Evolutionary conservation across 2,329 filamentous ascomycete genomes (phyloP).

Genomic region (Fusarium solani-melongenae): DNA sequence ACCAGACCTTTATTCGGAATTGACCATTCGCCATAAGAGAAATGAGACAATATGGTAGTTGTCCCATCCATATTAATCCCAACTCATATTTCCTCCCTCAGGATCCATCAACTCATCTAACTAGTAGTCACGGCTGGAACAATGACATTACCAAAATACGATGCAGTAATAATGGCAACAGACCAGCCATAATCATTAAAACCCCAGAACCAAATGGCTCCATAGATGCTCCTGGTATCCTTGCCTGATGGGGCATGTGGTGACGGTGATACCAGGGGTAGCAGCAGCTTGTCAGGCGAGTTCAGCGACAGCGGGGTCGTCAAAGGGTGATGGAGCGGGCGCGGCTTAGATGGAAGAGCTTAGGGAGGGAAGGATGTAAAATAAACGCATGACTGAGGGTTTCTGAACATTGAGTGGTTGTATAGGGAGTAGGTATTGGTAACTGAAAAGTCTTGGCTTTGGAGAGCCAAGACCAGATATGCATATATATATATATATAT

Average conservation of each 20-base stretch:
- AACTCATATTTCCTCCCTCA: neutral
- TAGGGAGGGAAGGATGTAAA: neutral
- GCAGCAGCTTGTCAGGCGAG: neutral
- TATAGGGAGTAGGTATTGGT: neutral
- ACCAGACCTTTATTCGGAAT: neutral
- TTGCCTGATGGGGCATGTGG: neutral
- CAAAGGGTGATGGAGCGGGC: neutral
- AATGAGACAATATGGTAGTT: neutral
- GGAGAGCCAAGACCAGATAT: neutral
- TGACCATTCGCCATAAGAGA: neutral
- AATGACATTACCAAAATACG: neutral
- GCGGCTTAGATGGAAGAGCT: neutral
- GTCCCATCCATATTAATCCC: neutral
- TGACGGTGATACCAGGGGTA: neutral
- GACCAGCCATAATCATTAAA: neutral
- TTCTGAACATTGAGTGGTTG: neutral
- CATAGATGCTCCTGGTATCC: neutral
- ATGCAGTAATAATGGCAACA: neutral
- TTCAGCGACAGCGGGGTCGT: neutral
- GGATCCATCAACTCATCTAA: neutral
- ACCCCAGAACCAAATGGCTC: too few species aligned
- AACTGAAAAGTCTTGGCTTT: neutral
- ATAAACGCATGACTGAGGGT: neutral
- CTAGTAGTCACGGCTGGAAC: neutral
- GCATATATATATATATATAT: neutral